Percentiles rank a stretch among this genome's conserved stretches.
These are phyloP conservation scores for Alternaria metachromatica DNA, from an alignment of 2,329 filamentous ascomycete species.

Conservation along the genomic window DNA sequence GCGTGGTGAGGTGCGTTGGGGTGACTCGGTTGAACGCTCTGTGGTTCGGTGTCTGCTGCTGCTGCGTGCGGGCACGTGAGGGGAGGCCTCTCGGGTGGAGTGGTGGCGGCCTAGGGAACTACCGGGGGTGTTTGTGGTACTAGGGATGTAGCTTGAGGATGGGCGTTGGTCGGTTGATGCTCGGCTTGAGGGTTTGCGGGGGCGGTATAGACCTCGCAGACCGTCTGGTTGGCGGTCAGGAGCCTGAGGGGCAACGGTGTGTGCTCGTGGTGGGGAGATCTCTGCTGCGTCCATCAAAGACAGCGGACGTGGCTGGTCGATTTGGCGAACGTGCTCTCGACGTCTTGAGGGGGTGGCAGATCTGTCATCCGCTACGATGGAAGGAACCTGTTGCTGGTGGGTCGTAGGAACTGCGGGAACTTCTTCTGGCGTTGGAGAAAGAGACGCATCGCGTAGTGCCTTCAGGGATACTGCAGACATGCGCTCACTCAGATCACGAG, in stretches of 20 bases:
- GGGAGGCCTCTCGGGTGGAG: constrained; percentile 13
- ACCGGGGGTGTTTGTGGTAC: constrained; percentile 6
- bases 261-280: constrained; percentile 13
- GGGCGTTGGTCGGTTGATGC: constrained; percentile 19
- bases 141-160: constrained; percentile 21
- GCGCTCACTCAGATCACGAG: constrained; percentile 38
- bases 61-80: constrained; percentile 18
- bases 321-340: constrained; percentile 10
- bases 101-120: constrained; percentile 11
- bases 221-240: constrained; percentile 26
- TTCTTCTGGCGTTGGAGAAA: constrained; percentile 20
- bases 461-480: constrained; percentile 40
- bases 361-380: constrained; percentile 11
- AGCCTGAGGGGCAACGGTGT: constrained; percentile 16
- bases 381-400: constrained; percentile 15
- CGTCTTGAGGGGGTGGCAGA: constrained; percentile 12
- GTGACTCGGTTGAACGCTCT: constrained; percentile 17
- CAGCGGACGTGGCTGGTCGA: constrained; percentile 5
- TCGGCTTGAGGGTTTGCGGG: constrained; percentile 12
- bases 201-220: constrained; percentile 28
- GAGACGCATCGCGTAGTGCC: constrained; percentile 16
- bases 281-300: constrained; percentile 19
- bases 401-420: constrained; percentile 30
- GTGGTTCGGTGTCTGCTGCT: constrained; percentile 26
- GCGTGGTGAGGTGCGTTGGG: constrained; percentile 19